Base-by-base conservation (phyloP, 2,329 filamentous ascomycete species). In the Trichophyton verrucosum region DNA sequence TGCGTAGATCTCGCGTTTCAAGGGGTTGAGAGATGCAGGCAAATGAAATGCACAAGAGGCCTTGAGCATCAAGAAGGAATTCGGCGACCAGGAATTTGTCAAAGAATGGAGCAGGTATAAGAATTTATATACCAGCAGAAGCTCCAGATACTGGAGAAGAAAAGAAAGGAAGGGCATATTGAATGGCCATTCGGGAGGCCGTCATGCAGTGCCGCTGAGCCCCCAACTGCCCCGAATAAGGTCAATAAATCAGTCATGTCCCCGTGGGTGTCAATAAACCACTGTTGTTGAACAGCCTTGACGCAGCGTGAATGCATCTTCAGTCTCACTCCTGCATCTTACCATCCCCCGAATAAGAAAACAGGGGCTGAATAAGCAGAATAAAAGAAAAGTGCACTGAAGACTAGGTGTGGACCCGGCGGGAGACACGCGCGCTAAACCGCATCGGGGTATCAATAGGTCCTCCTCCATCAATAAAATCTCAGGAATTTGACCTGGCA, bases 401-500 rank as follows among this genome's bases (percentile, higher is more conserved):
- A 57, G 55, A 42, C 20, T 17, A n/a, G 55, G 27, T 40, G 55
- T 56, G 53, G 27, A 27, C 7, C 53, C n/a, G 6, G 33, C 20
- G 36, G 55, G 15, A 44, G 55, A 13, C n/a, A 42, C 17, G 15
- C 51, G 33, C 56, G 38, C 62, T 63, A 63, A 38, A 60, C 62
- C 62, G 57, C 57, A 60, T 63, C 60, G 57, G 62, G 62, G 62
- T 63, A 61, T 63, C 62, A 63, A 63, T 63, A 63, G 58, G 47
- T 36, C 47, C 40, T 55, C 51, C 27, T 36, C 51, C 13, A n/a
- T 55, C 51, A 55, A 55, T 55, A 55, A 17, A 55, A 55, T 55
- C 51, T 13, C 51, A n/a, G 13, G 24, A 36, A 9, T 27, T 33
- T 36, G 13, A 36, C 51, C 51, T 55, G 13, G 11, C 51, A n/a